Evolutionary conservation across 2,329 filamentous ascomycete species (phyloP).

Genomic region (Colletotrichum neosansevieriae): DNA sequence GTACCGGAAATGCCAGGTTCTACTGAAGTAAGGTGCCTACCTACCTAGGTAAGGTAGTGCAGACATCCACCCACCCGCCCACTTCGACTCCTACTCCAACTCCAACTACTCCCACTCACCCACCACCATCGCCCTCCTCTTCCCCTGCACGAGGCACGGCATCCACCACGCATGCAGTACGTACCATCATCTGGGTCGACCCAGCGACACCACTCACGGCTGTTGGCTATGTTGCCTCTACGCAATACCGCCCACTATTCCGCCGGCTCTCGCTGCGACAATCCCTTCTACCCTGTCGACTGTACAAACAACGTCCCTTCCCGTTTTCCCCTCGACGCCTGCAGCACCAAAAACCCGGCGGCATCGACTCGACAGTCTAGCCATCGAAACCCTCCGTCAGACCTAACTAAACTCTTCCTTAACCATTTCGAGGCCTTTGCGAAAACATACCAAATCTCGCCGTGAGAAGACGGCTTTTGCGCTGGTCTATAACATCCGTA

Average conservation of each 20-base stretch:
- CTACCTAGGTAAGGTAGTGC: too few species aligned
- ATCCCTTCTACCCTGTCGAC: conserved; percentile 33
- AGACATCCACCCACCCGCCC: conserved; percentile 9
- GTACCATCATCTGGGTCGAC: not conserved
- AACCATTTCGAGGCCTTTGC: conserved; percentile 1
- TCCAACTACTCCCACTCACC: conserved; percentile 35
- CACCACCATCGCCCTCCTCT: conserved; percentile 17
- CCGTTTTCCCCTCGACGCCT: conserved; percentile 26
- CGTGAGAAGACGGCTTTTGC: not conserved
- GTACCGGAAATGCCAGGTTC: too few species aligned
- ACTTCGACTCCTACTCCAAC: conserved; percentile 36
- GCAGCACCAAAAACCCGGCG: conserved; percentile 22
- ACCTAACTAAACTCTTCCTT: conserved; percentile 22
- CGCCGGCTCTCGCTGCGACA: conserved; percentile 35
- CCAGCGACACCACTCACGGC: conserved; percentile 31
- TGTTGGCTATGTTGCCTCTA: conserved; percentile 19
- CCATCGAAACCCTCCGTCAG: conserved; percentile 27
- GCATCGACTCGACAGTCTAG: conserved; percentile 16
- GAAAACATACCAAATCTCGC: not conserved
- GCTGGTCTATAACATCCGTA: not conserved
- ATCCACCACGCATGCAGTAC: conserved; percentile 14
- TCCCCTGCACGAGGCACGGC: conserved; percentile 33
- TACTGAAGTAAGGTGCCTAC: not conserved
- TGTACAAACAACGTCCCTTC: conserved; percentile 18
- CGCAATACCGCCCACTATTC: conserved; percentile 36